Percentiles rank a stretch among this genome's conserved stretches.
These are phyloP conservation scores for Melastoma candidum DNA, from an alignment of 441 rosid genomes.

Conservation along the genomic window DNA sequence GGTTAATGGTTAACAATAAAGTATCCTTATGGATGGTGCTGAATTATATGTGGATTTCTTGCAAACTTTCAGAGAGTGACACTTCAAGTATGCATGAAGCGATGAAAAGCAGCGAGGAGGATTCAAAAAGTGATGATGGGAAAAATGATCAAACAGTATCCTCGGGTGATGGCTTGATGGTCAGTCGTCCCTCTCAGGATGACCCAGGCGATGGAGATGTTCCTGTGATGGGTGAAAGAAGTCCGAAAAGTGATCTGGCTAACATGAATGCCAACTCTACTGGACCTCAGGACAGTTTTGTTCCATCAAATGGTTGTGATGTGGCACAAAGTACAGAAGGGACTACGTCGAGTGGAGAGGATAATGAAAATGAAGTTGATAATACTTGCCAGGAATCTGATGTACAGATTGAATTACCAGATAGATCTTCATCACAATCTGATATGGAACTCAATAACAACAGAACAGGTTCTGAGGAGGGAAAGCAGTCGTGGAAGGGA, in stretches of 20 bases:
- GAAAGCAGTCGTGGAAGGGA: too few species aligned
- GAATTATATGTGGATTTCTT: too few species aligned
- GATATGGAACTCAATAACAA: too few species aligned
- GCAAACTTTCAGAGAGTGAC: too few species aligned
- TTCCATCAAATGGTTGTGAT: constrained; percentile 8
- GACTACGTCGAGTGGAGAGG: constrained; percentile 6
- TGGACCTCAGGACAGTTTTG: constrained; percentile 7
- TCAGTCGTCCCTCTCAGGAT: constrained; percentile 19
- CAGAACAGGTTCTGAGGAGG: too few species aligned
- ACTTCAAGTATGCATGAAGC: too few species aligned
- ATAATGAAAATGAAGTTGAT: constrained; percentile 15
- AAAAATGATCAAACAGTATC: constrained; percentile 26
- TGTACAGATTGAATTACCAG: too few species aligned
- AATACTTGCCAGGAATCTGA: constrained; percentile 13
- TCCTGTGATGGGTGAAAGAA: constrained; percentile 13
- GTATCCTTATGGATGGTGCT: too few species aligned
- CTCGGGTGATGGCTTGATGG: constrained; percentile 18
- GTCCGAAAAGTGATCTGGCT: constrained; percentile 13
- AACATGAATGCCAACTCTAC: constrained; percentile 21
- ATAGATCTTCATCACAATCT: too few species aligned
- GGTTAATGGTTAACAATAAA: too few species aligned
- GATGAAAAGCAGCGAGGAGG: constrained; percentile 3
- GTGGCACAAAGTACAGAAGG: constrained; percentile 10
- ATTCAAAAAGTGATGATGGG: constrained; percentile 21
- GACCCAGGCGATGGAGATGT: constrained; percentile 18